These are phyloP conservation scores for Pichiaceae sp. DNA, from an alignment of 1,139 yeast genomes.

Conservation along the genomic window DNA sequence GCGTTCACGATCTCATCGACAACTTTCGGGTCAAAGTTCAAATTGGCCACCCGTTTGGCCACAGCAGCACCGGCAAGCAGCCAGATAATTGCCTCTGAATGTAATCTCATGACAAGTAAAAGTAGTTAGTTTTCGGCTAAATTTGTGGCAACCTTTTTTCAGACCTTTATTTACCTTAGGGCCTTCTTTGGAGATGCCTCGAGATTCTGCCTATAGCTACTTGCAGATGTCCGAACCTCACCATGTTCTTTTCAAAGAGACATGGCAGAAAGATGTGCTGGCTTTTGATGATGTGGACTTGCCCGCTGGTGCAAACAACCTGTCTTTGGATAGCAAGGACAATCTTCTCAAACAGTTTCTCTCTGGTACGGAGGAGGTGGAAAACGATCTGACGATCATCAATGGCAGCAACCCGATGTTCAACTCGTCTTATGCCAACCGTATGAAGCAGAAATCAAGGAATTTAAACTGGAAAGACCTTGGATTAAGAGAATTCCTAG, in stretches of 20 bases:
- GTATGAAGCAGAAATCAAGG: constrained; percentile 18
- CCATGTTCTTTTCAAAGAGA: constrained; percentile 27
- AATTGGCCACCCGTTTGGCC: constrained; percentile 12
- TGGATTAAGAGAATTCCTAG: constrained; percentile 23
- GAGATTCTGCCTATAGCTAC: constrained; percentile 23
- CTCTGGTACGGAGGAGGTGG: constrained; percentile 18
- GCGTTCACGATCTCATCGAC: constrained; percentile 1
- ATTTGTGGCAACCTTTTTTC: no score
- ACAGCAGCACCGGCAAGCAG: constrained; percentile 5
- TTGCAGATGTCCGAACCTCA: constrained; percentile 27
- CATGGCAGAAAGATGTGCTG: constrained; percentile 29
- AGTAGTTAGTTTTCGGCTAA: no score
- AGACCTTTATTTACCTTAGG: no score
- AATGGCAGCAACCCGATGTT: constrained; percentile 19
- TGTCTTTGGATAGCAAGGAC: constrained; percentile 9
- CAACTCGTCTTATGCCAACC: constrained; percentile 19
- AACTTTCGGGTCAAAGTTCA: constrained; percentile 2
- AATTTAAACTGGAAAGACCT: constrained; percentile 28
- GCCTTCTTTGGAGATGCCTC: not conserved
- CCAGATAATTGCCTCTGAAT: not conserved
- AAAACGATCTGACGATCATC: constrained; percentile 14
- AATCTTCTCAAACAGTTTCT: constrained; percentile 21
- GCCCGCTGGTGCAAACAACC: constrained; percentile 8
- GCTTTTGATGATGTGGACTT: constrained; percentile 31
- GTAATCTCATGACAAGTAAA: not conserved